Evolutionary conservation across 78 protist genomes (phyloP).

Genomic region (Cavenderia fasciculata): DNA sequence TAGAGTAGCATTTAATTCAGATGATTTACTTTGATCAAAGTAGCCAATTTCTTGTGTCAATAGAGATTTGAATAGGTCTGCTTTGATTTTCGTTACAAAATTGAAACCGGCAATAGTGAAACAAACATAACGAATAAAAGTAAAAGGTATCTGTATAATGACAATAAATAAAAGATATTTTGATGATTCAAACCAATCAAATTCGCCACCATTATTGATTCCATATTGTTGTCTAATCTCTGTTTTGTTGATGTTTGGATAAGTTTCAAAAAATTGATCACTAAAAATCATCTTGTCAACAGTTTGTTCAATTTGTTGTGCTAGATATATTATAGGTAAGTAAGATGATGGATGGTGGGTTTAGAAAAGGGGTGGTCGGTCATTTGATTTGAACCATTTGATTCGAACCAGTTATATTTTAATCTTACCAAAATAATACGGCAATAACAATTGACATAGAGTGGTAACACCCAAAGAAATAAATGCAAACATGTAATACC

Average conservation of each 20-base stretch:
- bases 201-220: neutral
- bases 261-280: neutral
- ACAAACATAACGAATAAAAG: constrained; percentile 29
- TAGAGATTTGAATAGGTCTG: constrained; percentile 43
- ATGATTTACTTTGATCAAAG: constrained; percentile 34
- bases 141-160: constrained; percentile 46
- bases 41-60: constrained; percentile 54
- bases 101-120: constrained; percentile 60
- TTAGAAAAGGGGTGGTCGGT: too few relatives aligned
- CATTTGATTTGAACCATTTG: neutral
- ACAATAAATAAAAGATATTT: constrained; percentile 18
- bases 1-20: constrained; percentile 57
- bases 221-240: neutral
- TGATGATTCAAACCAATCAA: constrained; percentile 44
- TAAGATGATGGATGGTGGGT: neutral
- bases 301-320: constrained; percentile 12
- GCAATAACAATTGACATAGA: constrained; percentile 53
- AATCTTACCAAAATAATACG: constrained; percentile 40
- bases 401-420: too few relatives aligned
- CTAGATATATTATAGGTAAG: neutral
- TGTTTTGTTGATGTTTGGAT: constrained; percentile 11
- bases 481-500: constrained; percentile 53
- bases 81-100: constrained; percentile 37
- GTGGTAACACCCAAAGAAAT: constrained; percentile 42
- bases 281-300: neutral